Base-by-base conservation (phyloP, 2,329 filamentous ascomycete species). In the Diaporthe sp. region DNA sequence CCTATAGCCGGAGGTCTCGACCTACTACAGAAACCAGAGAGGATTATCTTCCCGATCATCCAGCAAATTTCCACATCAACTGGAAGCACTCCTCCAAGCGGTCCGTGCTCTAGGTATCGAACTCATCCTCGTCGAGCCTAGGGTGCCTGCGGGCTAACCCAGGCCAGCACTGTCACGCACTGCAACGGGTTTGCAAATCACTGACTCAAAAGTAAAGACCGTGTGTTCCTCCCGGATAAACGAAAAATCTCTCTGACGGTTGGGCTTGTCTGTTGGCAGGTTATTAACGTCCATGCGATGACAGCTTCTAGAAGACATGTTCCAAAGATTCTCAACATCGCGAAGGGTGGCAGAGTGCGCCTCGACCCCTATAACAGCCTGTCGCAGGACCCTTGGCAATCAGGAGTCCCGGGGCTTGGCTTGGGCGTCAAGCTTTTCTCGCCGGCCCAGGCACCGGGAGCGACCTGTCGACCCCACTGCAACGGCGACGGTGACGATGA, bases 371-470 rank as follows among this genome's bases (percentile, higher is more conserved):
- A 49, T n/a, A n/a, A 25, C 15, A 39, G 71, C 49, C 22, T 53
- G 74, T 70, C 62, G 55, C 57, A 74, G 58, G 31, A 37, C 31
- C 58, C 46, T 73, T 59, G 39, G n/a, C 28, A 34, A 7, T 37
- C 8, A 49, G 53, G 39, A 65, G 42, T 10, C 39, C 39, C 25
- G 71, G 34, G 58, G 61, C 62, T 74, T 71, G 57, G 46, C 72
- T 71, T 51, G 31, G 62, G 37, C n/a, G 65, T 73, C 72, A 76
- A 76, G 74, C 74, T 71, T 76, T 76, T 61, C 65, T 59, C 22
- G 46, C 62, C 65, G 34, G 55, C 28, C 37, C 25, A 46, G 44
- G 5, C 39, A 74, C 44, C 44, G 46, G 73, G 31, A 53, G 57
- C 44, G 51, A 28, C 37, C 44, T 51, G 13, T 37, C 44, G 65